A percentile compares a stretch with the other conserved stretches of the same genome.
These are phyloP conservation scores for Chenopodium suecicum DNA, from an alignment of 148 eudicot species.

Conservation along the genomic window DNA sequence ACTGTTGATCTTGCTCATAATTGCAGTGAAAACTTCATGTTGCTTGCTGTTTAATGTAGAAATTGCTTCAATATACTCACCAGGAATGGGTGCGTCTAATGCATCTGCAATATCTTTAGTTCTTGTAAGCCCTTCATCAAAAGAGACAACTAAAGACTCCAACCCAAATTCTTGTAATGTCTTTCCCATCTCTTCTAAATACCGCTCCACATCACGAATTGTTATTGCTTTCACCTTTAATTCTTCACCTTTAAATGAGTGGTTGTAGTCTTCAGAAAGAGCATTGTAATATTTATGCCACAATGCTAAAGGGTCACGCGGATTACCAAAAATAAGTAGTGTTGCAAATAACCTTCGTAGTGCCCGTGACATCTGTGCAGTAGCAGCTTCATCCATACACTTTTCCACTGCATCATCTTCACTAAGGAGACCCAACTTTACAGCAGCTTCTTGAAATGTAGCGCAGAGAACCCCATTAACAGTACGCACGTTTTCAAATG, in stretches of 20 bases:
- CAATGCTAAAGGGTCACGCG: neutral
- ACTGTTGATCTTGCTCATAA: too few relatives aligned
- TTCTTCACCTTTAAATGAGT: neutral
- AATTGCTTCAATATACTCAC: too few relatives aligned
- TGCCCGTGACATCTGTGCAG: neutral
- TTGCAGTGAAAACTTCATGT: too few relatives aligned
- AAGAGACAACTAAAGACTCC: neutral
- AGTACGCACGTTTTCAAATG: neutral
- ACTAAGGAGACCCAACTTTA: neutral
- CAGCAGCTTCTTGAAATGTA: neutral
- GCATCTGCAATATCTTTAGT: too few relatives aligned
- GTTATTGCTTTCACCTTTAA: neutral
- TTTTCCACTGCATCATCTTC: neutral
- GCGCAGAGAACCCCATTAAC: neutral
- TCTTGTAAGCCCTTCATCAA: too few relatives aligned
- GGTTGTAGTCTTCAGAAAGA: neutral
- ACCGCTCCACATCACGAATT: neutral
- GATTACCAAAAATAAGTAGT: neutral
- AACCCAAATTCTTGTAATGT: neutral
- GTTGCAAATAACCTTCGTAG: constrained; percentile 2
- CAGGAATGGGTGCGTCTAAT: too few relatives aligned
- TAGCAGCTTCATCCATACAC: neutral
- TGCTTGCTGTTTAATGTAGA: too few relatives aligned
- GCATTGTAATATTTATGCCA: neutral
- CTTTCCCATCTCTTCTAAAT: neutral